These are phyloP conservation scores for Paramarasmius palmivorus DNA, from an alignment of 1,284 basidiomycete genomes.

Conservation along the genomic window DNA sequence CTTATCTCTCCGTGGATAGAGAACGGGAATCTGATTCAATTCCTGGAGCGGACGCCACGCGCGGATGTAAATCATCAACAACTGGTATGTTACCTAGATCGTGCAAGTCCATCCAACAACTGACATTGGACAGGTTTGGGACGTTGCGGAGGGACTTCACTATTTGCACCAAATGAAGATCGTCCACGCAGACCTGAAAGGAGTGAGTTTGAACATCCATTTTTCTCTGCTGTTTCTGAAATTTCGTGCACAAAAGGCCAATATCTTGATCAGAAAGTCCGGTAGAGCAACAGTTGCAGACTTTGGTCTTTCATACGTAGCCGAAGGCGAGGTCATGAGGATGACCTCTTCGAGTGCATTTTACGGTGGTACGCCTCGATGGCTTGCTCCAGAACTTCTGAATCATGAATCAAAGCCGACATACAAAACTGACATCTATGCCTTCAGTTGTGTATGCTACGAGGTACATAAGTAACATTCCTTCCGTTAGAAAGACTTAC, in stretches of 20 bases:
- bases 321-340: not conserved
- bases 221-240: not conserved
- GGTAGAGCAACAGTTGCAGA: not conserved
- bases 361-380: not conserved
- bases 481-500: not conserved
- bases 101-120: not conserved
- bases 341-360: not conserved
- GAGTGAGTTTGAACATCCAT: not conserved
- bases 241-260: not conserved
- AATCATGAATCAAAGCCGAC: not conserved
- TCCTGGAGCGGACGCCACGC: not conserved
- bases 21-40: slow-evolving; percentile 2
- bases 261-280: not conserved
- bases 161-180: not conserved
- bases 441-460: not conserved
- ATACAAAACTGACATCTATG: not conserved
- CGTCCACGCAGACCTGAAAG: not conserved
- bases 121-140: not conserved
- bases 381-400: not conserved
- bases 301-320: not conserved
- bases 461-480: not conserved
- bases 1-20: slow-evolving; percentile 7
- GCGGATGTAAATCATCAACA: not conserved
- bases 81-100: not conserved
- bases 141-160: not conserved